These are phyloP conservation scores for Wickerhamomyces rabaulensis DNA, from an alignment of 805 yeast genomes.

Conservation along the genomic window DNA sequence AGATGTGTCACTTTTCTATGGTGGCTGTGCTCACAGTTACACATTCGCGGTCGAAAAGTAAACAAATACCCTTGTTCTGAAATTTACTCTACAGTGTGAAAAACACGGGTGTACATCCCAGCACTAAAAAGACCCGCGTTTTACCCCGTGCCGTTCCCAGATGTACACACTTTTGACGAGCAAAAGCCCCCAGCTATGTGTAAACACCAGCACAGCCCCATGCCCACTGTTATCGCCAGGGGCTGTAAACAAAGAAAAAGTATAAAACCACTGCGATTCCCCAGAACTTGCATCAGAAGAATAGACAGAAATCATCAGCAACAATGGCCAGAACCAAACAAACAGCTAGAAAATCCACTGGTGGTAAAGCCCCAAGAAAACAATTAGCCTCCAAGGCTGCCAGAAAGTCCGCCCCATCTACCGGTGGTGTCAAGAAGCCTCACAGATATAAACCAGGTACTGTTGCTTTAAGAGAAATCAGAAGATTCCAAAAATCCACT, in stretches of 20 bases:
- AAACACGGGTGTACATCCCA: neutral
- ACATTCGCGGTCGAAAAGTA: neutral
- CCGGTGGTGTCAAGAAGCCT: conserved; percentile 92
- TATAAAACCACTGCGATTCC: neutral
- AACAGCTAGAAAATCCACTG: conserved; percentile 92
- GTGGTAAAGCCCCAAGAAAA: conserved; percentile 96
- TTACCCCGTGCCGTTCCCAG: neutral
- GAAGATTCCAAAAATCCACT: conserved; percentile 96
- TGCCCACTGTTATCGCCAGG: neutral
- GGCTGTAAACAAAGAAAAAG: neutral
- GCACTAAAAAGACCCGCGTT: neutral
- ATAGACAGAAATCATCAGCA: conserved; percentile 16
- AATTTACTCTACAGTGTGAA: neutral
- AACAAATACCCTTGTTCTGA: neutral
- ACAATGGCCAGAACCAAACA: conserved; percentile 89
- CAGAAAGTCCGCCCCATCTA: conserved; percentile 87
- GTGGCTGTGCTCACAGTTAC: neutral
- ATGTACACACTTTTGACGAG: neutral
- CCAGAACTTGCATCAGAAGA: too few species aligned
- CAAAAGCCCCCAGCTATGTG: neutral
- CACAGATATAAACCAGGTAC: conserved; percentile 98
- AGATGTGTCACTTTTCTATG: neutral
- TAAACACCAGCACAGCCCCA: neutral
- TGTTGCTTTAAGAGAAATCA: conserved; percentile 93
- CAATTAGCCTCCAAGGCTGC: conserved; percentile 91